A percentile compares a stretch with the other conserved stretches of the same genome.
Evolutionary conservation across 371 early-diverging fungal species (phyloP).

Genomic region (Mucor ambiguus): DNA sequence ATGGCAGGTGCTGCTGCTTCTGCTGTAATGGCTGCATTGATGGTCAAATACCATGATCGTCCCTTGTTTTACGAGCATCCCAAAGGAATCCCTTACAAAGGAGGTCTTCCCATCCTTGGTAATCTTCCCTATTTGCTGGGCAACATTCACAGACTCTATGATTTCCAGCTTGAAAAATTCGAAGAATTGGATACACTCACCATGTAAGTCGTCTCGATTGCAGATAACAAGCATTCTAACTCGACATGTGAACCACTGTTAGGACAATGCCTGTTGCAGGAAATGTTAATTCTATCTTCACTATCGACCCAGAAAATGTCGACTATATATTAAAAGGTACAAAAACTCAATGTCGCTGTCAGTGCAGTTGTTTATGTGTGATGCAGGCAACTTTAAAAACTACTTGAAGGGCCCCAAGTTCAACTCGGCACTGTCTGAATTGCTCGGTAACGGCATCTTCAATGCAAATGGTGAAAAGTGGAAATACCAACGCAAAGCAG

Average conservation of each 20-base stretch:
- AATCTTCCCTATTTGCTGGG: slow-evolving; percentile 21
- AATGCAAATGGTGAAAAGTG: slow-evolving; percentile 68
- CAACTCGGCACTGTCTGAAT: slow-evolving; percentile 33
- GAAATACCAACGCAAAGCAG: slow-evolving; percentile 71
- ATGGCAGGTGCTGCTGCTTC: slow-evolving; percentile 16
- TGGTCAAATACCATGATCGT: slow-evolving; percentile 39
- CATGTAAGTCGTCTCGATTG: slow-evolving; percentile 15
- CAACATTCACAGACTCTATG: slow-evolving; percentile 27
- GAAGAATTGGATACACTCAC: slow-evolving; percentile 22
- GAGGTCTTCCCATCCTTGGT: slow-evolving; percentile 40
- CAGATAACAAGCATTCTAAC: background rate
- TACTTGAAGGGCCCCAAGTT: slow-evolving; percentile 58
- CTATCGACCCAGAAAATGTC: slow-evolving; percentile 47
- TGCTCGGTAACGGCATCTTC: slow-evolving; percentile 79
- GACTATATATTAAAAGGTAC: slow-evolving; percentile 34
- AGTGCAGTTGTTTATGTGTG: background rate
- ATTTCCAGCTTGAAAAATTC: slow-evolving; percentile 16
- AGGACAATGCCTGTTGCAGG: slow-evolving; percentile 36
- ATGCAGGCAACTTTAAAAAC: slow-evolving; percentile 56
- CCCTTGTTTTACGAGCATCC: slow-evolving; percentile 42
- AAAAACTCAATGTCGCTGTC: no score
- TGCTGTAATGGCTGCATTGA: slow-evolving; percentile 18
- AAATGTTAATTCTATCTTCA: slow-evolving; percentile 33
- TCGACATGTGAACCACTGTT: background rate
- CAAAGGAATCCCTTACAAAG: slow-evolving; percentile 24